These are phyloP conservation scores for Boletus pseudopeckii DNA, from an alignment of 768 basidiomycete genomes.

Conservation along the genomic window DNA sequence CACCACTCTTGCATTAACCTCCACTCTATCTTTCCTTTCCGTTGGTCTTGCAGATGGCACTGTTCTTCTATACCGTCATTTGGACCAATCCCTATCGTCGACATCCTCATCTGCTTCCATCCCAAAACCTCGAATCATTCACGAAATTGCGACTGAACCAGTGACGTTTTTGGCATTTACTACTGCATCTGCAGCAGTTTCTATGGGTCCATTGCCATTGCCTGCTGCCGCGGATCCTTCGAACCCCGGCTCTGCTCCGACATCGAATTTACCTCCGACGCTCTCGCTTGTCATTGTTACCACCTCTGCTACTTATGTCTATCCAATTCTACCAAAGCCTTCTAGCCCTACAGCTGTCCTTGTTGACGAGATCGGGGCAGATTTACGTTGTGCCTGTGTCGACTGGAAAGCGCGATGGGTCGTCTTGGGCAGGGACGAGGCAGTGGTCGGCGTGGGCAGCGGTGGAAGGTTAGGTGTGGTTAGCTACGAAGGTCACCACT, in stretches of 20 bases:
- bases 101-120: slow-evolving; percentile 62
- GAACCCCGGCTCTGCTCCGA: neutral
- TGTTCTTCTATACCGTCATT: slow-evolving; percentile 85
- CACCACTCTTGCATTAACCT: slow-evolving; percentile 75
- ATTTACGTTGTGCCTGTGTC: slow-evolving; percentile 80
- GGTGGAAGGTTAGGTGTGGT: slow-evolving; percentile 83
- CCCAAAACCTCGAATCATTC: slow-evolving; percentile 83
- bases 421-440: slow-evolving; percentile 87
- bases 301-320: slow-evolving; percentile 72
- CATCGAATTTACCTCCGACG: slow-evolving; percentile 32
- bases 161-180: slow-evolving; percentile 91
- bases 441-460: slow-evolving; percentile 79
- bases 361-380: slow-evolving; percentile 85
- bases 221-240: slow-evolving; percentile 18
- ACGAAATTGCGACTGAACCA: slow-evolving; percentile 83
- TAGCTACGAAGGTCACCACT: slow-evolving; percentile 81
- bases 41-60: slow-evolving; percentile 95
- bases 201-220: slow-evolving; percentile 22
- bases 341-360: slow-evolving; percentile 62
- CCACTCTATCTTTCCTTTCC: slow-evolving; percentile 77
- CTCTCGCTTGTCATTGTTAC: slow-evolving; percentile 85
- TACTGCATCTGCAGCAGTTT: slow-evolving; percentile 28
- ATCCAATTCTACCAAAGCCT: slow-evolving; percentile 69
- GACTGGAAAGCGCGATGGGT: slow-evolving; percentile 71
- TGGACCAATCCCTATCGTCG: slow-evolving; percentile 84